These are phyloP conservation scores for Sporobolus alterniflorus DNA, from an alignment of 202 grass and related monocot species.

Conservation along the genomic window DNA sequence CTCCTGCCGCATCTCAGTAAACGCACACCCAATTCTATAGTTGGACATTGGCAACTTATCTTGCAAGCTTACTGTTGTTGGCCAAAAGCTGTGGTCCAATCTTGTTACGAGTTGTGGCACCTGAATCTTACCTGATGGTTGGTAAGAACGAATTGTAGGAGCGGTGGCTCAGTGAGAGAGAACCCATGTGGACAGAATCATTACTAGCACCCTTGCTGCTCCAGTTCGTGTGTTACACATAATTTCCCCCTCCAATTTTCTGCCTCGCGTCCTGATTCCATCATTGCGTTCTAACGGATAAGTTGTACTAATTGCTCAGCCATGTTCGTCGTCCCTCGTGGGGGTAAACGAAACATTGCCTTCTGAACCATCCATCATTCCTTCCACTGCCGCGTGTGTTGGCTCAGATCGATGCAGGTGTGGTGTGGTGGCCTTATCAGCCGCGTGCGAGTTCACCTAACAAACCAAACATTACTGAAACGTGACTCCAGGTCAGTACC, in stretches of 20 bases:
- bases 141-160: not conserved
- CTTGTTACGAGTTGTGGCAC: constrained; percentile 29
- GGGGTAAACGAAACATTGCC: constrained; percentile 45
- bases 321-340: constrained; percentile 11
- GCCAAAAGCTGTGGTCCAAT: constrained; percentile 6
- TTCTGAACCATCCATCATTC: constrained; percentile 24
- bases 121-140: constrained; percentile 50
- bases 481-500: constrained; percentile 54
- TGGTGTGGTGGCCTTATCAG: constrained; percentile 46
- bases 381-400: constrained; percentile 15
- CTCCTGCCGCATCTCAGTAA: constrained; percentile 20
- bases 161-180: not conserved
- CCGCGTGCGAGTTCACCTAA: constrained; percentile 21
- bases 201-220: constrained; percentile 14
- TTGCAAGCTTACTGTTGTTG: constrained; percentile 35
- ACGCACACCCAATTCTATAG: constrained; percentile 12
- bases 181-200: constrained; percentile 27
- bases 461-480: constrained; percentile 43
- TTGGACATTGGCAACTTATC: constrained; percentile 25
- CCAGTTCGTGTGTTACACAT: constrained; percentile 4
- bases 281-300: constrained; percentile 21
- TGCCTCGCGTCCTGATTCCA: not conserved
- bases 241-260: constrained; percentile 16
- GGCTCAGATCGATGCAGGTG: not conserved
- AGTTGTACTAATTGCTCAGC: not conserved